These are phyloP conservation scores for Globisporangium takayamanum DNA, from an alignment of 352 stramenopile genomes.

Conservation along the genomic window DNA sequence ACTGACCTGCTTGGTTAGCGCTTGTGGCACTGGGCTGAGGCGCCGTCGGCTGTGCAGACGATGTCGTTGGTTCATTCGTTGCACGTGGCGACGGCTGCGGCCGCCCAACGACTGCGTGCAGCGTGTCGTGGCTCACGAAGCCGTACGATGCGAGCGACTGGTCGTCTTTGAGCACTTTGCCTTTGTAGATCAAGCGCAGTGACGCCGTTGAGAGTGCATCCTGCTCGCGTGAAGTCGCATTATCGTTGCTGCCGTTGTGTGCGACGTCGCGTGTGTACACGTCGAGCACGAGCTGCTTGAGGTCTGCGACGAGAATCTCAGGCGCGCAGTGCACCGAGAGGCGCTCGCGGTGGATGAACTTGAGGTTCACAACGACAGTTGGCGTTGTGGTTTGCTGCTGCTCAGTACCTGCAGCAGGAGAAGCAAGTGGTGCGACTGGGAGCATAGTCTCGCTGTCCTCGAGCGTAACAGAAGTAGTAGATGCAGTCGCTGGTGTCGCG, in stretches of 20 bases:
- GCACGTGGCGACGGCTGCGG: conserved; percentile 1
- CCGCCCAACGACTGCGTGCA: conserved; percentile 30
- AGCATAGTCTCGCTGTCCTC: too few species aligned
- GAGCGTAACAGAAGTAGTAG: too few species aligned
- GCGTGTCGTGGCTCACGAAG: conserved; percentile 32
- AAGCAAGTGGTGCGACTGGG: too few species aligned
- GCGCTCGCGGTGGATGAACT: conserved; percentile 33
- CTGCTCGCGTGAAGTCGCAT: background rate
- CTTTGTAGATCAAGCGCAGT: conserved; percentile 46
- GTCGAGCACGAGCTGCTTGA: conserved; percentile 22
- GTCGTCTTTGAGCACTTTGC: conserved; percentile 40
- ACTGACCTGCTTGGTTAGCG: too few species aligned
- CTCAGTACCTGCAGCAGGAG: too few species aligned
- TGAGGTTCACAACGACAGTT: conserved; percentile 23
- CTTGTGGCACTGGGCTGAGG: too few species aligned
- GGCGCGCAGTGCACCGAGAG: conserved; percentile 19
- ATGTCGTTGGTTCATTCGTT: background rate
- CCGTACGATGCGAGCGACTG: conserved; percentile 22
- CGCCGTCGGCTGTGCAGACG: background rate
- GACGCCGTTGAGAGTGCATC: background rate
- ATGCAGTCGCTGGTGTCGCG: too few species aligned
- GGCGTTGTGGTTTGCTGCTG: too few species aligned
- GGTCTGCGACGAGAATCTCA: conserved; percentile 16
- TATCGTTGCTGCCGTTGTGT: background rate
- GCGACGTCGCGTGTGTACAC: conserved; percentile 2